phyloP scores from a whole-genome alignment of 108 stramenopile genomes.

The Cyclotella cryptica region DNA sequence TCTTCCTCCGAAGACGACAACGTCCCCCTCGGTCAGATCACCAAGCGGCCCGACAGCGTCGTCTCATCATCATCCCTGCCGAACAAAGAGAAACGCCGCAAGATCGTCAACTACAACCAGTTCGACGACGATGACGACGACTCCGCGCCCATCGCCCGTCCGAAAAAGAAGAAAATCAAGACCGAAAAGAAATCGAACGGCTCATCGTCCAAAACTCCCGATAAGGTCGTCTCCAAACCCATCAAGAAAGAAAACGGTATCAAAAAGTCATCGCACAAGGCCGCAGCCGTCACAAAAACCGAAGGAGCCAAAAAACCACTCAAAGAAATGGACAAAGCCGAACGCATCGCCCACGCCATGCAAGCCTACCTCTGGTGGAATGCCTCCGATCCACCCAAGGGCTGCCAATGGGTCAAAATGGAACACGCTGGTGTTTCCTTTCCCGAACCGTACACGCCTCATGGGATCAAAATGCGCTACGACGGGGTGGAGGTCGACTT shows the following conservation, averaged over 20 bases:
- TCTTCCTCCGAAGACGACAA: constrained; percentile 44
- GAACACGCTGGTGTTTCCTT: constrained; percentile 97
- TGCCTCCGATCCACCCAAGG: constrained; percentile 82
- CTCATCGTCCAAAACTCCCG: constrained; percentile 15
- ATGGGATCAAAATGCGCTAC: constrained; percentile 94
- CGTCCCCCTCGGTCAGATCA: constrained; percentile 26
- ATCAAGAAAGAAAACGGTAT: constrained; percentile 17
- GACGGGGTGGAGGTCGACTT: constrained; percentile 92
- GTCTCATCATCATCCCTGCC: constrained; percentile 19
- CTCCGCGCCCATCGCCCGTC: neutral
- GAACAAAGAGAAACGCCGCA: constrained; percentile 3
- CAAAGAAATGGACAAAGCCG: constrained; percentile 80
- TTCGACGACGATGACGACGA: constrained; percentile 28
- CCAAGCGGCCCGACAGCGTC: constrained; percentile 6
- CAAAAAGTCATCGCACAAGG: constrained; percentile 52
- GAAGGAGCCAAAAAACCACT: constrained; percentile 33
- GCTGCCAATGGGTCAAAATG: constrained; percentile 94
- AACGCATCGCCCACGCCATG: constrained; percentile 89
- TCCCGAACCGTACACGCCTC: constrained; percentile 93
- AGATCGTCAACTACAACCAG: constrained; percentile 8
- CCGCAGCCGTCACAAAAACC: constrained; percentile 14
- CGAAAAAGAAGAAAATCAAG: constrained; percentile 46
- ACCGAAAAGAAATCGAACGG: constrained; percentile 34
- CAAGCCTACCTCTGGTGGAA: constrained; percentile 94
- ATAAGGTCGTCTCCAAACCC: constrained; percentile 20